These are phyloP conservation scores for Hypoxylon cercidicola DNA, from an alignment of 495 filamentous ascomycete genomes.

Conservation along the genomic window DNA sequence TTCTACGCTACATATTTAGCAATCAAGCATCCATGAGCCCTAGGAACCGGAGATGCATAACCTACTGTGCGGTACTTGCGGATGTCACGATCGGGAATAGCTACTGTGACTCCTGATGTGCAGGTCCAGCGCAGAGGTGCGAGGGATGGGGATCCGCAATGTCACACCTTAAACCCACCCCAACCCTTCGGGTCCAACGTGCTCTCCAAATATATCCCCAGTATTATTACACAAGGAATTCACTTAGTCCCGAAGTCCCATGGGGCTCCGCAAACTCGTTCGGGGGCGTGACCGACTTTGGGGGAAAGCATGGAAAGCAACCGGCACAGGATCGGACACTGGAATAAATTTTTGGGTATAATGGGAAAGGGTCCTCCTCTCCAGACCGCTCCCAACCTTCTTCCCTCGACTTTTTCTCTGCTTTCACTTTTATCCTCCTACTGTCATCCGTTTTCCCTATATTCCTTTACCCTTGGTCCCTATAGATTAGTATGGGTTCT, in stretches of 20 bases:
- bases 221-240: background rate
- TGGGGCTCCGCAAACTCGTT: constrained; percentile 7
- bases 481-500: constrained; percentile 18
- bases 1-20: constrained; percentile 2
- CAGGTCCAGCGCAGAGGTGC: too few relatives aligned
- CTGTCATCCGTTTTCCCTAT: too few relatives aligned
- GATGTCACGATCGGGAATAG: background rate
- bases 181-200: constrained; percentile 10
- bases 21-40: background rate
- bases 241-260: constrained; percentile 16
- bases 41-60: too few relatives aligned
- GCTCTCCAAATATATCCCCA: background rate
- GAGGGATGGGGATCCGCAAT: constrained; percentile 1
- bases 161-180: background rate
- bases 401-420: background rate
- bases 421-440: background rate
- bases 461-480: background rate
- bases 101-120: too few relatives aligned
- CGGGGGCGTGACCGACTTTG: background rate
- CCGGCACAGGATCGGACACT: too few relatives aligned
- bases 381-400: background rate
- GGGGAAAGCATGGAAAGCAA: background rate
- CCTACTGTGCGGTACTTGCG: background rate
- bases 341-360: background rate
- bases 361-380: background rate